Percentiles rank a stretch among this genome's conserved stretches.
These are phyloP conservation scores for Xerocomus amazonicus DNA, from an alignment of 1,284 basidiomycete genomes.

Conservation along the genomic window DNA sequence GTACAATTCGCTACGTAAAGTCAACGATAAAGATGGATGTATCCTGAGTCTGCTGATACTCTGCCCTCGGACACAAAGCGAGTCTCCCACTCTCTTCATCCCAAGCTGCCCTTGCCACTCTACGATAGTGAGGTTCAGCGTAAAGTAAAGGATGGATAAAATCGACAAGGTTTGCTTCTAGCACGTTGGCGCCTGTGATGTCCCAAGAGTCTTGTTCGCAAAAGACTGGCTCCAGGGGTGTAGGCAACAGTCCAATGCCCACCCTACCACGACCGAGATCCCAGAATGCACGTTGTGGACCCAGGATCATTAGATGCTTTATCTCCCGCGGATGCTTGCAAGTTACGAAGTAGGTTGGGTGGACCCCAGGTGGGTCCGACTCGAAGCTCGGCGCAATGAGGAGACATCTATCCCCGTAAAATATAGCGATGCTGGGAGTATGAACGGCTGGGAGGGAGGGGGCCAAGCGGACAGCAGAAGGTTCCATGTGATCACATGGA, in stretches of 20 bases:
- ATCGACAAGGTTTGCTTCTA: conserved; percentile 10
- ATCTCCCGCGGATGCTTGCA: conserved; percentile 8
- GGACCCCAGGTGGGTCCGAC: conserved; percentile 7
- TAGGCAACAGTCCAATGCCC: conserved; percentile 9
- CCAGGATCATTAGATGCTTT: conserved; percentile 9
- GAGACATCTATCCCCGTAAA: conserved; percentile 7
- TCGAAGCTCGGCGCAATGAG: conserved; percentile 14
- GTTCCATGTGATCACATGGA: conserved; percentile 7
- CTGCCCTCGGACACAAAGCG: conserved; percentile 4
- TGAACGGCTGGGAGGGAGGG: conserved; percentile 13
- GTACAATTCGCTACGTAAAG: not conserved
- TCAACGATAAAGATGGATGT: not conserved
- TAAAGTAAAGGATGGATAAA: conserved; percentile 3
- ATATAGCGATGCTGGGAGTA: conserved; percentile 8
- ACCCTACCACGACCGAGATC: conserved; percentile 11
- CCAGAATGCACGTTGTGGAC: conserved; percentile 18
- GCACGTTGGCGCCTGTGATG: conserved; percentile 1
- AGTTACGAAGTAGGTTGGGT: conserved; percentile 16
- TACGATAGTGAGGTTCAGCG: not conserved
- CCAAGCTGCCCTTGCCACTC: conserved; percentile 9
- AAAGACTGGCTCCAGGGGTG: conserved; percentile 6
- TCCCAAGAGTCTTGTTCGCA: conserved; percentile 8
- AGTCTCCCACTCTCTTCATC: conserved; percentile 17
- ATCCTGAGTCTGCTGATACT: not conserved
- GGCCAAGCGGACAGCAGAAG: conserved; percentile 8